Conservation (phyloP, 176 grass and related monocot species). For the Miscanthus lutarioriparius region DNA sequence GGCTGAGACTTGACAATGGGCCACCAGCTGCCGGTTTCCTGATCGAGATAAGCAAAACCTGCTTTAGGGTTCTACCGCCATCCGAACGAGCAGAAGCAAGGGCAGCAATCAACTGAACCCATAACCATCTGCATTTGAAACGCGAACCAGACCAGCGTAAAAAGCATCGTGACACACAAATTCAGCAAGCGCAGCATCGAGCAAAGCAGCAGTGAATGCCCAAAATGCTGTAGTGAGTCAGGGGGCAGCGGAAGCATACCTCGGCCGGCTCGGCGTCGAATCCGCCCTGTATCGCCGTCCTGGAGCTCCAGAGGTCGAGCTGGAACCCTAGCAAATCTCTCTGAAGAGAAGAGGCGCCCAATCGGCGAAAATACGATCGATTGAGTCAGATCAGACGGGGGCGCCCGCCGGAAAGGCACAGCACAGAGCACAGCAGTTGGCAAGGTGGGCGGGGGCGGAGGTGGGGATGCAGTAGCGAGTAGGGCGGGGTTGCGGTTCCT, state of each 20-base stretch:
- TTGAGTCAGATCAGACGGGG: slow-evolving; percentile 1
- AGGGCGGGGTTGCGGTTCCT: not conserved
- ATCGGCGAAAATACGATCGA: not conserved
- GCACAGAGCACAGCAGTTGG: not conserved
- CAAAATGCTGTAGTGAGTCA: slow-evolving; percentile 2
- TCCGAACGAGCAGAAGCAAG: not conserved
- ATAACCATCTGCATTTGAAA: not conserved
- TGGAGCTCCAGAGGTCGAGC: slow-evolving; percentile 1
- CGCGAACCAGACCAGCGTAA: not conserved
- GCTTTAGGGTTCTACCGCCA: not conserved
- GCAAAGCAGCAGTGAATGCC: not conserved
- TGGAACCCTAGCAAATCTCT: slow-evolving; percentile 5
- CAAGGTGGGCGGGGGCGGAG: not conserved
- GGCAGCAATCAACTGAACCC: not conserved
- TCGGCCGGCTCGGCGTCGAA: slow-evolving; percentile 30
- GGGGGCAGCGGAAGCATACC: slow-evolving; percentile 40
- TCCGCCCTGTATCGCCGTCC: slow-evolving; percentile 52
- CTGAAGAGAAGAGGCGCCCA: not conserved
- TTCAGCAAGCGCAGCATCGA: not conserved
- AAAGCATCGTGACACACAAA: not conserved
- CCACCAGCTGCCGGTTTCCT: not conserved
- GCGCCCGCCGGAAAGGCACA: not conserved
- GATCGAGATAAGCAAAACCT: not conserved
- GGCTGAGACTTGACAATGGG: not conserved
- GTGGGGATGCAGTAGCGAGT: not conserved